Conservation (phyloP, 352 stramenopile species). For the Pythium dissimile region DNA sequence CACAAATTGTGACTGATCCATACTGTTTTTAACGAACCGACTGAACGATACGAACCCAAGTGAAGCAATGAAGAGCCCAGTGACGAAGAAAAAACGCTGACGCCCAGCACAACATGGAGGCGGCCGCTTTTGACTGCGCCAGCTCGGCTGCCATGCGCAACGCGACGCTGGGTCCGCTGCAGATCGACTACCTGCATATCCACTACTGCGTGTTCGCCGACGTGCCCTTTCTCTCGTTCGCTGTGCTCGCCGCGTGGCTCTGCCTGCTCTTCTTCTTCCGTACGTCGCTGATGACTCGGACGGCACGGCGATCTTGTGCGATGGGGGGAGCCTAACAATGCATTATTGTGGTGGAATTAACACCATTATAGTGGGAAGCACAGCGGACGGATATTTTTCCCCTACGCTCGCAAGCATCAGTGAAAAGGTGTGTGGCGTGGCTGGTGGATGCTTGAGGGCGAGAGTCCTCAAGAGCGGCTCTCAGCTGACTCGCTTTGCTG, state of each 20-base stretch:
- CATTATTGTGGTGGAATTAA: no score
- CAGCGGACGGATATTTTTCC: conserved; percentile 97
- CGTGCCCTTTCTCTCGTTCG: conserved; percentile 45
- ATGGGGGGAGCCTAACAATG: no score
- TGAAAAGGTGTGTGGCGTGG: conserved; percentile 58
- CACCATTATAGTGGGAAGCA: conserved; percentile 89
- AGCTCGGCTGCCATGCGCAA: conserved; percentile 31
- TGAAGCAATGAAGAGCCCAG: no score
- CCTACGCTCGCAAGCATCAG: conserved; percentile 95
- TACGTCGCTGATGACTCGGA: conserved; percentile 23
- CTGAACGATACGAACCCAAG: no score
- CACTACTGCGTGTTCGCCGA: conserved; percentile 66
- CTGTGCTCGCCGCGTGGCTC: conserved; percentile 63
- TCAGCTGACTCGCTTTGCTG: conserved; percentile 1
- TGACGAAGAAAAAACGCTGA: no score
- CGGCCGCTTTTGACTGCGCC: conserved; percentile 24
- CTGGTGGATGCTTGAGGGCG: no score
- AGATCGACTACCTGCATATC: conserved; percentile 77
- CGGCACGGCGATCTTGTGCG: background rate
- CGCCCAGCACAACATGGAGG: no score
- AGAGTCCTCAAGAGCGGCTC: background rate
- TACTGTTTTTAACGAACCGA: background rate
- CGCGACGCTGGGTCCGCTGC: conserved; percentile 63
- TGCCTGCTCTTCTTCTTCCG: conserved; percentile 78
- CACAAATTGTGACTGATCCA: background rate